Evolutionary conservation across 352 stramenopile species (phyloP).

Genomic region (Aphanomyces cochlioides): DNA sequence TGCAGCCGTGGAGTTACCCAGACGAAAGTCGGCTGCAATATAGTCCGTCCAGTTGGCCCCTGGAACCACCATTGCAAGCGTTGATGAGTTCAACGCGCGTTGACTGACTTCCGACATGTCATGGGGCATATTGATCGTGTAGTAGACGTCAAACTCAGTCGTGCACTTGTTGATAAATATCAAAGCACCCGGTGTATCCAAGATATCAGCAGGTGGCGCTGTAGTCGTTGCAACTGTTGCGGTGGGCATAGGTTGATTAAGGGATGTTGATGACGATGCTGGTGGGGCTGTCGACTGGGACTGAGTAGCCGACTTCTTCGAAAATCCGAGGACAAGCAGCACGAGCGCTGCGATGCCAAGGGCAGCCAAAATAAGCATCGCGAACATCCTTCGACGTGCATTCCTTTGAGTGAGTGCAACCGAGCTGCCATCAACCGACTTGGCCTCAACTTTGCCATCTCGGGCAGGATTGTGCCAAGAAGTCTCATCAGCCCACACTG

Average conservation of each 20-base stretch:
- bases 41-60: not conserved
- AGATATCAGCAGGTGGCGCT: not conserved
- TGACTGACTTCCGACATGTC: not conserved
- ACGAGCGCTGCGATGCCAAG: too few relatives aligned
- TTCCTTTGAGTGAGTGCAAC: too few relatives aligned
- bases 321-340: too few relatives aligned
- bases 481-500: not conserved
- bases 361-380: too few relatives aligned
- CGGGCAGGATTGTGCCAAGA: too few relatives aligned
- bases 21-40: conserved; percentile 5
- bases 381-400: too few relatives aligned
- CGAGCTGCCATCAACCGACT: too few relatives aligned
- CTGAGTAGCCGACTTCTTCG: too few relatives aligned
- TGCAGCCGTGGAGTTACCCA: not conserved
- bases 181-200: not conserved
- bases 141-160: not conserved
- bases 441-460: too few relatives aligned
- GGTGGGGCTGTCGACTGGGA: too few relatives aligned
- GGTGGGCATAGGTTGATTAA: not conserved
- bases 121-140: not conserved
- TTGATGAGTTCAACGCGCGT: not conserved
- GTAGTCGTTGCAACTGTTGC: not conserved
- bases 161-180: conserved; percentile 13
- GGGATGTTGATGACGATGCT: not conserved
- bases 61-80: not conserved